Percentiles rank a stretch among this genome's conserved stretches.
Evolutionary conservation across 306 rosid genomes (phyloP).

Genomic region (Cicer bijugum): DNA sequence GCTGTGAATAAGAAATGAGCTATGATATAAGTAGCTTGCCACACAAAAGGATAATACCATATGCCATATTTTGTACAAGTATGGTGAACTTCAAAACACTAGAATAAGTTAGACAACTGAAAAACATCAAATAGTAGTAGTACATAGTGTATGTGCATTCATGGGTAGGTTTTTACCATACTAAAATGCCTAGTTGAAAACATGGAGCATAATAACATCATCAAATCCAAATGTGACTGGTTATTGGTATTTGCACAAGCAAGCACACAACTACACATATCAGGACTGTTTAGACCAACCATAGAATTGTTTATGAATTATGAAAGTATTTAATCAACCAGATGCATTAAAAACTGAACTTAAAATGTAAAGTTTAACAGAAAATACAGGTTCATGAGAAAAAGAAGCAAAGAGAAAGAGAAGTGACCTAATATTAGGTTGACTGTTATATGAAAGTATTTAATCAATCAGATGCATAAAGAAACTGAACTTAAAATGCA

Average conservation of each 20-base stretch:
- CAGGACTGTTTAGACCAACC: background rate
- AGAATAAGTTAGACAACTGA: constrained; percentile 18
- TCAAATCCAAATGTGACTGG: constrained; percentile 22
- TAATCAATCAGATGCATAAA: constrained; percentile 33
- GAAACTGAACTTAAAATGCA: background rate
- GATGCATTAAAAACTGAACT: background rate
- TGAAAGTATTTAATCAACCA: no score
- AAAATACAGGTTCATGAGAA: background rate
- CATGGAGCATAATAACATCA: constrained; percentile 25
- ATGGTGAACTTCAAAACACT: constrained; percentile 6
- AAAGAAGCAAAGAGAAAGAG: background rate
- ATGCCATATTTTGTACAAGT: constrained; percentile 25
- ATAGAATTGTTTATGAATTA: constrained; percentile 1
- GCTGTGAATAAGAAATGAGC: constrained; percentile 56
- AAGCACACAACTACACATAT: constrained; percentile 5
- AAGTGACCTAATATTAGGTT: constrained; percentile 14
- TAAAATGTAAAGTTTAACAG: background rate
- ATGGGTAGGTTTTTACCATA: constrained; percentile 3
- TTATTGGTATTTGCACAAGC: constrained; percentile 25
- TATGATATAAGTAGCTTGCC: constrained; percentile 17
- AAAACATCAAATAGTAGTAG: constrained; percentile 19
- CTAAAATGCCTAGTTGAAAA: constrained; percentile 23
- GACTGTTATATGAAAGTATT: constrained; percentile 4
- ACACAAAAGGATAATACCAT: background rate
- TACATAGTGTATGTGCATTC: background rate